A percentile compares a stretch with the other conserved stretches of the same genome.
phyloP scores from a whole-genome alignment of 2,329 filamentous ascomycete species.

The Aspergillus pseudonomiae region DNA sequence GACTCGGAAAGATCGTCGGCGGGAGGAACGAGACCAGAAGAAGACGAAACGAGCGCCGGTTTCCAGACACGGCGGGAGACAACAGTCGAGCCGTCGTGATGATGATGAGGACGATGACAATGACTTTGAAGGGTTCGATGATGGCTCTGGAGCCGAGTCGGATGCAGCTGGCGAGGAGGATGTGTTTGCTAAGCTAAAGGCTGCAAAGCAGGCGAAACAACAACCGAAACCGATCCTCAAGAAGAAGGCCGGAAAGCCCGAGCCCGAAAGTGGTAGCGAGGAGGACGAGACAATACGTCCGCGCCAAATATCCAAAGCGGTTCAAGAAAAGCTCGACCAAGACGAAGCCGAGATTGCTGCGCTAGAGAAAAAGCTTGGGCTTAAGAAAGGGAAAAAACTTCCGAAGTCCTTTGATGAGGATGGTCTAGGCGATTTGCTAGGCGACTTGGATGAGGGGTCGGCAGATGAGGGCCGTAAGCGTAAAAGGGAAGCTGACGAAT shows the following conservation, averaged over 20 bases:
- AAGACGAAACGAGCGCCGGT: slow-evolving; percentile 48
- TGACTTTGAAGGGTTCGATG: slow-evolving; percentile 31
- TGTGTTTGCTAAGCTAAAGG: slow-evolving; percentile 23
- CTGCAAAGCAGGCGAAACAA: slow-evolving; percentile 25
- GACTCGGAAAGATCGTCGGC: slow-evolving; percentile 67
- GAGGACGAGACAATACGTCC: slow-evolving; percentile 22
- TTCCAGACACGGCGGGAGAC: slow-evolving; percentile 14
- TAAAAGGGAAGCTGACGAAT: slow-evolving; percentile 65
- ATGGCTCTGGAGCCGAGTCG: slow-evolving; percentile 24
- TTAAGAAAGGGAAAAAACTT: slow-evolving; percentile 74
- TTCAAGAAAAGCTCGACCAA: slow-evolving; percentile 69
- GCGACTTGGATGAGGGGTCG: slow-evolving; percentile 62
- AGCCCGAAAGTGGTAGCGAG: slow-evolving; percentile 33
- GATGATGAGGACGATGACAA: slow-evolving; percentile 10
- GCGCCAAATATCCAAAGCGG: slow-evolving; percentile 37
- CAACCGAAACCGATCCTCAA: slow-evolving; percentile 42
- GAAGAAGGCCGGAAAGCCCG: slow-evolving; percentile 33
- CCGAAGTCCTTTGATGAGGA: slow-evolving; percentile 78
- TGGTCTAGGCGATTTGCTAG: slow-evolving; percentile 77
- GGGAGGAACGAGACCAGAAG: slow-evolving; percentile 65
- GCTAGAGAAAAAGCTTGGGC: slow-evolving; percentile 83
- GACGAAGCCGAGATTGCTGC: slow-evolving; percentile 89
- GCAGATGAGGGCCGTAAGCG: slow-evolving; percentile 57
- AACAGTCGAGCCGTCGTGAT: slow-evolving; percentile 15
- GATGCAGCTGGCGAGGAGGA: slow-evolving; percentile 26